Evolutionary conservation across 176 grass and related monocot species (phyloP), one percentile per base, ranked within the genome.

Genomic region (Musa schizocarpa): DNA sequence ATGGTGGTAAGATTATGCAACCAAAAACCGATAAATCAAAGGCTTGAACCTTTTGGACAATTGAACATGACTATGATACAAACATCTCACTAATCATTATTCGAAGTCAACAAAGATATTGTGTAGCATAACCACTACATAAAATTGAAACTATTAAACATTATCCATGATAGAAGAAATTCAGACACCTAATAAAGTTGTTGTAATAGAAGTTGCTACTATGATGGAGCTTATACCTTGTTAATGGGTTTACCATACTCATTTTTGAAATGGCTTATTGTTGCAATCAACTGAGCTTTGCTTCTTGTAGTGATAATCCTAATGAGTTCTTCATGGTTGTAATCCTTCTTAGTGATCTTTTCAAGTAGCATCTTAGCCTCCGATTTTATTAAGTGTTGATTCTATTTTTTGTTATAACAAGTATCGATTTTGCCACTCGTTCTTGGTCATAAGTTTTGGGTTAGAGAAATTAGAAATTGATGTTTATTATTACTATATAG

Each of bases 261-360:
- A 91, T 89, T 85, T 25, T 87, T 93, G 84, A 87, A 98, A 25
- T 71, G 89, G 77, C 91, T 99, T 71, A 99, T 80, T 76, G 90
- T 94, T 76, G 95, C 86, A 68, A 87, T 68, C 19, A 24, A 81
- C 78, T 94, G 90, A 75, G 86, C 63, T 81, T 99, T 99, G 86
- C 22, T 99, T 81, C 90, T 86, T 77, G 95, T 99, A 23, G 90
- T 82, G 69, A 99, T 84, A 71, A 99, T 89, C 81, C 95, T 99
- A 73, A 94, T 74, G 73, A 99, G 29, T 21, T 99, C 95, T 43
- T 99, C 90, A 57, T 99, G 71, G 79, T 59, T 73, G 50, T 99
- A 91, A 82, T 86, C 95, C 80, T 94, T 99, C 29, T 91, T 54
- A 29, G 79, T 69, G 25, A 99, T 93, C 81, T 91, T 93, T 67